These are phyloP conservation scores for Hamamelis virginiana DNA, from an alignment of 164 flowering plant genomes.

Conservation along the genomic window DNA sequence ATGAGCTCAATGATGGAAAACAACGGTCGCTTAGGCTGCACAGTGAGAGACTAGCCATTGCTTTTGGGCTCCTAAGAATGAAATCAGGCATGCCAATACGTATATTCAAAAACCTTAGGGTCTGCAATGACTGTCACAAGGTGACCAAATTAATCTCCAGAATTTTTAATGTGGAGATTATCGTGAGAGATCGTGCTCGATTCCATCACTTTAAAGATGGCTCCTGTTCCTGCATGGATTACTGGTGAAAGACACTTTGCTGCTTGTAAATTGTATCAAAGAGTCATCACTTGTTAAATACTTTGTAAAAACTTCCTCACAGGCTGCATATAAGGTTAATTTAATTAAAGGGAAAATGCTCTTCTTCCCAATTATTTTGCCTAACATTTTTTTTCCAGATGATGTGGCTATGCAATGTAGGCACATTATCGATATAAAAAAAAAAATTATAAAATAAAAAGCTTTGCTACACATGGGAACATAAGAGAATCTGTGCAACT, in stretches of 20 bases:
- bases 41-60: slow-evolving; percentile 79
- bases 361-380: too few relatives aligned
- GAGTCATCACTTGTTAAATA: neutral
- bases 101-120: slow-evolving; percentile 64
- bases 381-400: too few relatives aligned
- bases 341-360: neutral
- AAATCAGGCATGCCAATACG: slow-evolving; percentile 60
- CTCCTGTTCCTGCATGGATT: slow-evolving; percentile 67
- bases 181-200: slow-evolving; percentile 72
- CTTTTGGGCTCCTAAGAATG: slow-evolving; percentile 56
- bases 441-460: too few relatives aligned
- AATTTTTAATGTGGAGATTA: slow-evolving; percentile 56
- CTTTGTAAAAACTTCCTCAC: neutral
- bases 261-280: neutral
- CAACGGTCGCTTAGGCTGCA: slow-evolving; percentile 54
- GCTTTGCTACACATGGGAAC: too few relatives aligned
- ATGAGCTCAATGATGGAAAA: slow-evolving; percentile 42
- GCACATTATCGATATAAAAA: too few relatives aligned
- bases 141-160: slow-evolving; percentile 59
- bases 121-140: slow-evolving; percentile 70
- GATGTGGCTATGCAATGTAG: too few relatives aligned
- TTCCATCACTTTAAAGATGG: slow-evolving; percentile 76
- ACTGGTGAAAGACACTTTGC: slow-evolving; percentile 50
- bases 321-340: neutral
- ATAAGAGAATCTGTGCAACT: too few relatives aligned